phyloP scores from a whole-genome alignment of 257 asterid species.

The Verbascum thapsus region DNA sequence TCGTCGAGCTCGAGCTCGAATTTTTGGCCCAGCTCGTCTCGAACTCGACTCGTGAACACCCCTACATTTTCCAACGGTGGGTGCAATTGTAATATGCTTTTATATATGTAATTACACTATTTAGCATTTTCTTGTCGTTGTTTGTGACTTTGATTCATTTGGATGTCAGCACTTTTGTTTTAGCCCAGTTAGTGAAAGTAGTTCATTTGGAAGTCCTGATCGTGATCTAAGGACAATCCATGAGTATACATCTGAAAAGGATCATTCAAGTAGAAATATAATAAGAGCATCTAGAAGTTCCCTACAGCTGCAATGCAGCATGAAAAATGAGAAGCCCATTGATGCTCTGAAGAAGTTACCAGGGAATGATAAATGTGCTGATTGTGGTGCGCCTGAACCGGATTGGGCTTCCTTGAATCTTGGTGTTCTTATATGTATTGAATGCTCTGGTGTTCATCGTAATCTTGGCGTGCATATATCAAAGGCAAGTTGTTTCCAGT shows the following conservation, averaged over 20 bases:
- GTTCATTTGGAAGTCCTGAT: conserved; percentile 60
- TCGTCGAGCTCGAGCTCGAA: too few relatives aligned
- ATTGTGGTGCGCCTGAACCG: conserved; percentile 91
- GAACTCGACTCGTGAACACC: too few relatives aligned
- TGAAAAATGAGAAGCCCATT: conserved; percentile 57
- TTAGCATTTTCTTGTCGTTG: conserved; percentile 16
- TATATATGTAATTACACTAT: not conserved
- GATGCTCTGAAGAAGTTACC: conserved; percentile 69
- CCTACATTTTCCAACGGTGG: too few relatives aligned
- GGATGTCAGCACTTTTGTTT: conserved; percentile 48
- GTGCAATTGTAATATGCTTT: too few relatives aligned
- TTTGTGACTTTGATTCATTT: conserved; percentile 30
- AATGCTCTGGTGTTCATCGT: conserved; percentile 93
- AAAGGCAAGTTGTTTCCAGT: conserved; percentile 61
- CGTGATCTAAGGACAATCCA: conserved; percentile 41
- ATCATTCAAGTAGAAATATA: conserved; percentile 48
- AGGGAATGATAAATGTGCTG: conserved; percentile 94
- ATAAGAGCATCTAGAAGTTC: conserved; percentile 68
- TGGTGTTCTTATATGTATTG: conserved; percentile 85
- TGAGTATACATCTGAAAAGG: conserved; percentile 49
- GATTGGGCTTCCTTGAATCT: conserved; percentile 97
- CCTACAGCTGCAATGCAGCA: conserved; percentile 43
- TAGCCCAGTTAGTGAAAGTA: conserved; percentile 61
- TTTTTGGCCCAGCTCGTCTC: too few relatives aligned
- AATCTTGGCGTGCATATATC: conserved; percentile 94